phyloP scores from a whole-genome alignment of 1,139 yeast genomes.

The Meyerozyma elateridarum region DNA sequence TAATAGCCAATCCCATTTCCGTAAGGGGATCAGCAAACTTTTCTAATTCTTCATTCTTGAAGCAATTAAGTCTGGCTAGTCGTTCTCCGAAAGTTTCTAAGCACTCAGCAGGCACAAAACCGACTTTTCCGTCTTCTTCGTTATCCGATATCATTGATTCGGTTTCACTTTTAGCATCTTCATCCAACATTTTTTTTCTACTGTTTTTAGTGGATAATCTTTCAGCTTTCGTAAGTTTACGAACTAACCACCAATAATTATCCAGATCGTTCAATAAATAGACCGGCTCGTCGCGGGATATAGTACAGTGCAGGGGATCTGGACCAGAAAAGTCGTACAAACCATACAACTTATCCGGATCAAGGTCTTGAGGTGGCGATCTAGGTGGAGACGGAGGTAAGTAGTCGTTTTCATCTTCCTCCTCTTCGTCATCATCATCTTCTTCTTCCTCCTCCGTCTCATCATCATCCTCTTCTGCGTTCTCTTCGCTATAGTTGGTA shows the following conservation, averaged over 20 bases:
- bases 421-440: conserved; percentile 7
- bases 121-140: conserved; percentile 63
- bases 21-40: conserved; percentile 14
- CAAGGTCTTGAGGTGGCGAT: conserved; percentile 77
- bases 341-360: conserved; percentile 82
- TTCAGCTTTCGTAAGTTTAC: conserved; percentile 48
- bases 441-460: conserved; percentile 9
- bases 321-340: conserved; percentile 86
- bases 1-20: conserved; percentile 2
- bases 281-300: conserved; percentile 79
- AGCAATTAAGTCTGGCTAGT: conserved; percentile 85
- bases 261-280: conserved; percentile 80
- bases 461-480: conserved; percentile 10
- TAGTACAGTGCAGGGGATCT: conserved; percentile 87
- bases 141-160: conserved; percentile 4
- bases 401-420: conserved; percentile 17
- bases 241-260: conserved; percentile 94
- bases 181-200: conserved; percentile 1
- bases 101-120: conserved; percentile 96
- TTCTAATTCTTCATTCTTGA: conserved; percentile 75
- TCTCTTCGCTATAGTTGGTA: too few relatives aligned
- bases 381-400: conserved; percentile 64
- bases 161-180: background rate
- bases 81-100: conserved; percentile 89
- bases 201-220: conserved; percentile 15